phyloP scores from a whole-genome alignment of 345 rosid species.

The Ceriops decandra region DNA sequence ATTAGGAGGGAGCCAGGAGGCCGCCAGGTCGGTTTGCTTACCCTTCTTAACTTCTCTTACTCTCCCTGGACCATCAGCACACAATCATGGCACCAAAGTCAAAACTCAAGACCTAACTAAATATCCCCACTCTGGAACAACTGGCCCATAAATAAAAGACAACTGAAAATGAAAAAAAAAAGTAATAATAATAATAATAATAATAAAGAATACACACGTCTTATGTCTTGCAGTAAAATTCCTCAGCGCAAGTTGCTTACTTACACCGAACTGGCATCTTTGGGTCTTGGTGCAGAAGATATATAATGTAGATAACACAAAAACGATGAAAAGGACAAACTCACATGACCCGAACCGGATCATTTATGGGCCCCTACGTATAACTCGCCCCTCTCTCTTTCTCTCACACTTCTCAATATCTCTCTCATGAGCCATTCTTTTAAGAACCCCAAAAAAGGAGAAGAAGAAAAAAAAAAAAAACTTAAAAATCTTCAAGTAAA shows the following conservation, averaged over 20 bases:
- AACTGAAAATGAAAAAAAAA: not conserved
- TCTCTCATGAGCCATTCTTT: conserved; percentile 17
- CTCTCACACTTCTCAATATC: conserved; percentile 21
- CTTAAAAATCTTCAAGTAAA: not conserved
- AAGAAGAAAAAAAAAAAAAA: not conserved
- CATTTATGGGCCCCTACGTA: conserved; percentile 70
- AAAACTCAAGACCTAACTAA: conserved; percentile 44
- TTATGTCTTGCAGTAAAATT: not conserved
- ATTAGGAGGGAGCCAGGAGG: not conserved
- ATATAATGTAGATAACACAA: conserved; percentile 28
- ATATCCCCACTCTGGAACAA: conserved; percentile 9
- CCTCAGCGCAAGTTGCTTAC: not conserved
- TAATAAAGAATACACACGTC: not conserved
- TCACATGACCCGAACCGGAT: conserved; percentile 85
- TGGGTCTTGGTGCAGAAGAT: conserved; percentile 24
- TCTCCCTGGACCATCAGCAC: conserved; percentile 33
- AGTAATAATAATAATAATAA: not conserved
- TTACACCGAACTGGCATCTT: conserved; percentile 16
- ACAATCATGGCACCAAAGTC: conserved; percentile 41
- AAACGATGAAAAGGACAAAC: conserved; percentile 71
- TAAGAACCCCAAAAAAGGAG: conserved; percentile 15
- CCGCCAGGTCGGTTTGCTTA: conserved; percentile 19
- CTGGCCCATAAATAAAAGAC: not conserved
- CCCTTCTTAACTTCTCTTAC: conserved; percentile 11
- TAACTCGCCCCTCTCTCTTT: conserved; percentile 18